Percentiles rank a stretch among this genome's conserved stretches.
Conservation (phyloP, 495 filamentous ascomycete genomes). For the Daldinia decipiens region DNA sequence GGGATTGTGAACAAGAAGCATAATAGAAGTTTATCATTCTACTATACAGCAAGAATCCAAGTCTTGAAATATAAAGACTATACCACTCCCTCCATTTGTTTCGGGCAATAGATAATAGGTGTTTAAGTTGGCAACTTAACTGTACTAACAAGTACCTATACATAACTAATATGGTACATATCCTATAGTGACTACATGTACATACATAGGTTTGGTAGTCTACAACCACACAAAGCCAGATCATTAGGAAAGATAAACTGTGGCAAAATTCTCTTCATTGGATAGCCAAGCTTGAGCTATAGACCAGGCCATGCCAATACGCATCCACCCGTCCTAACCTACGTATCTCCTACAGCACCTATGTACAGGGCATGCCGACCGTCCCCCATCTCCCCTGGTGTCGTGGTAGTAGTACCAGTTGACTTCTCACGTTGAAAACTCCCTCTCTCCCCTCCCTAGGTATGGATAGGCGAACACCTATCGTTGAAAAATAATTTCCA, state of each 20-base stretch:
- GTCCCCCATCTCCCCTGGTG: neutral
- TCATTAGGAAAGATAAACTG: neutral
- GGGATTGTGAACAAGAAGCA: too few species aligned
- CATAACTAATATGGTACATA: too few species aligned
- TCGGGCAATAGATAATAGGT: too few species aligned
- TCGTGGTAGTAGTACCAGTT: neutral
- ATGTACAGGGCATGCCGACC: neutral
- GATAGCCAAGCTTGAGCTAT: slow-evolving; percentile 2
- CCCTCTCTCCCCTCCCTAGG: neutral
- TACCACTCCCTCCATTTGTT: too few species aligned
- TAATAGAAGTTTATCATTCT: too few species aligned
- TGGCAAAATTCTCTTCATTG: neutral
- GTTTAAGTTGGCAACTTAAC: too few species aligned
- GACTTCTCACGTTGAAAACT: neutral
- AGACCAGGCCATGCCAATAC: neutral
- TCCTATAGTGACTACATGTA: too few species aligned
- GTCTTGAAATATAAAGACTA: too few species aligned
- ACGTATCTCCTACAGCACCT: neutral
- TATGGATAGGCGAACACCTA: neutral
- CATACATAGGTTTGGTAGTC: too few species aligned
- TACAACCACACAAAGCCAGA: neutral
- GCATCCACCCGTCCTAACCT: neutral
- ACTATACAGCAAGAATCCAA: too few species aligned
- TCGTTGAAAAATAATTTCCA: slow-evolving; percentile 2
- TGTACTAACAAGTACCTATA: too few species aligned